Base-by-base conservation (phyloP, 2,329 filamentous ascomycete genomes). In the Calycina herbarum region DNA sequence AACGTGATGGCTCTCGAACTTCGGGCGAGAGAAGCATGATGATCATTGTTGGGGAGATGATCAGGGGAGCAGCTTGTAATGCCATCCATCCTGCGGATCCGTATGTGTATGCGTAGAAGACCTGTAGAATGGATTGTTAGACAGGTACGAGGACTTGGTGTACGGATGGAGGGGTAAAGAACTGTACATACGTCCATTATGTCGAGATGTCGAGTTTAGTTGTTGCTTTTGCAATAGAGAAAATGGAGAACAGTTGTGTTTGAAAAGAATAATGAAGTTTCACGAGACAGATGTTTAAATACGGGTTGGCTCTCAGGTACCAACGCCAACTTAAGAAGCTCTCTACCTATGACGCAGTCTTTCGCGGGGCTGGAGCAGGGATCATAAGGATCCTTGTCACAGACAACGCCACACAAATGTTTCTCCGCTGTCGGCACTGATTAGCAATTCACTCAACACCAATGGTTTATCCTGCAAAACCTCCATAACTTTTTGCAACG, bases 21-120 rank as follows among this genome's bases (percentile, higher is more conserved):
- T 88, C 85, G 61, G 83, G 82, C 2, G 83, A 82, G 42, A 89
- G 81, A 67, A 90, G 77, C 11, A 85, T 81, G 64, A 86, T 80
- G 27, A 90, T 85, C 70, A 90, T 80, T 31, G 83, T 85, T 0
- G 89, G 89, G 5, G 84, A 82, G 5, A 83, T 71, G 63, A 90
- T 81, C 66, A 91, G 67, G 73, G 78, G 76, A 75, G 79, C 75
- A 15, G 81, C 80, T 74, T 84, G 82, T 1, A 83, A 76, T 59
- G 78, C 78, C 24, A 77, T 67, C 82, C 81, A 83, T 71, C 77
- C 81, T 57, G 83, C 77, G 64, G 83, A 84, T 59, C 80, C 79
- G 75, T 83, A 80, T 71, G 79, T 82, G 74, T 83, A 86, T 15
- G 79, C 73, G 63, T 82, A 80, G 69, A 84, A 77, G 64, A 82